Base-by-base conservation (phyloP, 2,329 filamentous ascomycete species). In the Magnaporthiopsis rhizophila region DNA sequence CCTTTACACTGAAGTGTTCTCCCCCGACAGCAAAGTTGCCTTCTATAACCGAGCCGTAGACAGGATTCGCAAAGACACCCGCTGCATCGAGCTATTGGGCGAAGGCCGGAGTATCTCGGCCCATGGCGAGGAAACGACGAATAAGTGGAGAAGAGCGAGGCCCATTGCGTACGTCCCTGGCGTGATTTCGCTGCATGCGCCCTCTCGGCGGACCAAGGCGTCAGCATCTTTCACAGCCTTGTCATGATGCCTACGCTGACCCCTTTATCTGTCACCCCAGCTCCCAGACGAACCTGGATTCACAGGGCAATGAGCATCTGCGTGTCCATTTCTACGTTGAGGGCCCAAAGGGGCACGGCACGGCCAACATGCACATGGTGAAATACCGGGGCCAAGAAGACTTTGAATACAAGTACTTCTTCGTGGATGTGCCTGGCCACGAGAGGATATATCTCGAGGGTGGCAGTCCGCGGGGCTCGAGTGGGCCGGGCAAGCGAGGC, bases 31-130 rank as follows among this genome's bases (percentile, higher is more conserved):
- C 79, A 93, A 92, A 76, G 94, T 89, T 21, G 85, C 87, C 65
- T 87, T 95, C 73, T 97, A 96, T 82, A 96, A 96, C 78, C 88
- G 90, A 67, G 91, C 91, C 0, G 89, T 96, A 61, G 85, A 90
- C 71, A 86, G 87, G 66, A 87, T 98, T 73, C 91, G 89, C 73
- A 82, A 83, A 63, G 89, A 96, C 72, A 74, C 83, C 0, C 81
- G 85, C 65, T 96, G 91, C 72, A 79, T 87, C 34, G 86, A 89
- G 65, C 74, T 96, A 8, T 83, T 98, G 1, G 92, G 92, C 18
- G 87, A 91, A 21, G 77, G 83, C 56, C 87, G 87, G 66, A 84
- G 92, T 72, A 94, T 98, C 65, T 82, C 81, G 28, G 92, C 92
- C 0, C 90, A 89, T 74, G 94, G 94, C 56, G 91, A 97, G 69